A percentile compares a stretch with the other conserved stretches of the same genome.
Conservation (phyloP, 2,329 filamentous ascomycete species). For the Penicillium brasilianum region DNA sequence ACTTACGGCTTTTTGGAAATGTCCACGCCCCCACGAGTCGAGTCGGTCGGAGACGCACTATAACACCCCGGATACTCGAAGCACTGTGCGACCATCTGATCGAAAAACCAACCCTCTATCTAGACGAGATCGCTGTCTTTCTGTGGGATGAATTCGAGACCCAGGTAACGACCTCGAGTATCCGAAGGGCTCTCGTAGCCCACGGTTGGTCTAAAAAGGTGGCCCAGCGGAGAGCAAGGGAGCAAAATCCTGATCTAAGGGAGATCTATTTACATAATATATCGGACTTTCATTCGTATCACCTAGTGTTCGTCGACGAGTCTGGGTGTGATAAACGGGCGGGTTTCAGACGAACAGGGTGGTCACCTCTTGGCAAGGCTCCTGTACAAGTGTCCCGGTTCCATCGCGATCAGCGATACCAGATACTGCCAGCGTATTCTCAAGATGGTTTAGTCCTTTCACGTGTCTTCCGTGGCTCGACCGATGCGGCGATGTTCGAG, state of each 20-base stretch:
- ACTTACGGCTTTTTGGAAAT: conserved; percentile 1
- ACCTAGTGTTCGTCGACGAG: conserved; percentile 33
- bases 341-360: background rate
- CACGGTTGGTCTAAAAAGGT: background rate
- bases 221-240: background rate
- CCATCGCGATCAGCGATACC: background rate
- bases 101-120: conserved; percentile 2
- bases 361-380: background rate
- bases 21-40: background rate
- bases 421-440: background rate
- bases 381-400: background rate
- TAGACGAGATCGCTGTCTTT: conserved; percentile 1
- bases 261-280: background rate
- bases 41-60: background rate
- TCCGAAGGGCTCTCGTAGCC: background rate
- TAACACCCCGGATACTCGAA: background rate
- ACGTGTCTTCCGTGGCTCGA: background rate
- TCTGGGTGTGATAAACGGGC: background rate
- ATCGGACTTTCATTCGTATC: background rate
- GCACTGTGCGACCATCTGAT: conserved; percentile 5
- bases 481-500: background rate
- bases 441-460: background rate
- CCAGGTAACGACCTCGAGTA: background rate
- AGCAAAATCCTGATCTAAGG: background rate
- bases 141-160: conserved; percentile 6